Evolutionary conservation across 495 filamentous ascomycete genomes (phyloP), one percentile per base, ranked within the genome.

Genomic region (Hypoxylon lenormandii): DNA sequence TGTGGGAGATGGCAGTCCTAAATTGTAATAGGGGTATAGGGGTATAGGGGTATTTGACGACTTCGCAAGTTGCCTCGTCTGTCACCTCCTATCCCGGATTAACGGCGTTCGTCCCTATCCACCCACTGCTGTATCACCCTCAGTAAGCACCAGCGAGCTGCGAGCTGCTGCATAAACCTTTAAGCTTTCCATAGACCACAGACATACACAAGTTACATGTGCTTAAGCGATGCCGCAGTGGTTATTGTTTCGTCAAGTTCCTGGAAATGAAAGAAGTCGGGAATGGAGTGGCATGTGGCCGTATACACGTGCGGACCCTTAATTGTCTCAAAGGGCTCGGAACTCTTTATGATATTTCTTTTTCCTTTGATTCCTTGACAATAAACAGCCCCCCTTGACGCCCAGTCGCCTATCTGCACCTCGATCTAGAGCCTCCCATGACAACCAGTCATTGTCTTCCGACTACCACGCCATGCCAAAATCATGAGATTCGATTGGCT

Each of bases 361-460:
- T 33, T 7, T 33, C 10, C 30, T 33, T 33, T 7, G 30, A 33
- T 4, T 33, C 30, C 1, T 42, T 42, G 4, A 16, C 22, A 28
- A 37, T 4, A 38, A 16, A 18, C 3, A 43, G 51, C 57, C n/a
- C 16, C 46, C 40, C 45, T 52, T 65, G 26, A 57, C 53, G 53
- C 61, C 52, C 37, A n/a, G 30, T n/a, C 36, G 48, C 5, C 38
- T 43, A 15, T 56, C 60, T 30, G 42, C 60, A 55, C 60, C 40
- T 43, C 30, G n/a, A 49, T 64, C 19, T 40, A 49, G 60, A 64
- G 60, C 60, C 60, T 64, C 60, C 16, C 50, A 50, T n/a, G 7
- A 21, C 54, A 54, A 45, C 46, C 55, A 65, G 45, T 59, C 54
- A 21, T 36, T 42, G 23, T 57, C 38, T 57, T 46, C 33, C 47